Conservation (phyloP, 768 basidiomycete genomes). For the Porpolomopsis calyptriformis region DNA sequence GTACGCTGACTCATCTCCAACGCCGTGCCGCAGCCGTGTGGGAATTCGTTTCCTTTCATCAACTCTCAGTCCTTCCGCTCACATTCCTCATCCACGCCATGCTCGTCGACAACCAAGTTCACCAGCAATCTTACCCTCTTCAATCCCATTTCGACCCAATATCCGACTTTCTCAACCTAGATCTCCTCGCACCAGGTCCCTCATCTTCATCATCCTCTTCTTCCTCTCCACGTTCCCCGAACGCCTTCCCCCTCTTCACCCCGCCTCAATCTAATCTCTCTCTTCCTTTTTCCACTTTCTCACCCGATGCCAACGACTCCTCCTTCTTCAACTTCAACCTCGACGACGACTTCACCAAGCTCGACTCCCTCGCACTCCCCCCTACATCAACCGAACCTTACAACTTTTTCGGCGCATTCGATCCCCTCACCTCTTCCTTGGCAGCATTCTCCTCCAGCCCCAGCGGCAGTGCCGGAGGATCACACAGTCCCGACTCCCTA, state of each 20-base stretch:
- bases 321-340: slow-evolving; percentile 9
- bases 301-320: not conserved
- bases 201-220: slow-evolving; percentile 30
- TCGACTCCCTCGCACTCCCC: not conserved
- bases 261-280: slow-evolving; percentile 20
- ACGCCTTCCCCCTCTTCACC: slow-evolving; percentile 28
- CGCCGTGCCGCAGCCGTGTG: not conserved
- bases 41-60: not conserved
- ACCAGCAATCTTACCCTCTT: slow-evolving; percentile 15
- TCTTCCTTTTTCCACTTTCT: slow-evolving; percentile 18
- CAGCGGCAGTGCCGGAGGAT: no score
- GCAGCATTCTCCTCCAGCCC: slow-evolving; percentile 1
- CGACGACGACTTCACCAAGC: slow-evolving; percentile 7
- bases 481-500: slow-evolving; percentile 23
- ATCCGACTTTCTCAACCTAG: slow-evolving; percentile 54
- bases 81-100: slow-evolving; percentile 16
- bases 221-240: slow-evolving; percentile 35
- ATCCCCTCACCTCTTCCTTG: not conserved
- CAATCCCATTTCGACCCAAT: slow-evolving; percentile 31
- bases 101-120: slow-evolving; percentile 31
- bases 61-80: not conserved
- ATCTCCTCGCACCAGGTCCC: slow-evolving; percentile 40
- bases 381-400: not conserved
- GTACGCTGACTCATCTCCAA: no score
- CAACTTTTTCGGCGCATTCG: slow-evolving; percentile 3